Evolutionary conservation across 306 rosid species (phyloP).

Genomic region (Vachellia pachyceras): DNA sequence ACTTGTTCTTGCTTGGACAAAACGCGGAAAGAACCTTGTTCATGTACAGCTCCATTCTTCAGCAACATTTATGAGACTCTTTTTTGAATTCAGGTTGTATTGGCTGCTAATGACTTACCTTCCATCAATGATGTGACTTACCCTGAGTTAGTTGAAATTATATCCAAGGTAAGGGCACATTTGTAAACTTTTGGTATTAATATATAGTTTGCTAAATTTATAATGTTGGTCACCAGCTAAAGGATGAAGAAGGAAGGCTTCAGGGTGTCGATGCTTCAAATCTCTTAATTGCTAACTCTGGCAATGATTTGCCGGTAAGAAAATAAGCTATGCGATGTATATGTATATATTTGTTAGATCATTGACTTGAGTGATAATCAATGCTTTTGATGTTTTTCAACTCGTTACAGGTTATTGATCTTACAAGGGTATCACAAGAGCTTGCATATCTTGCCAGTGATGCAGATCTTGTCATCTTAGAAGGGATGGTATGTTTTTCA

Average conservation of each 20-base stretch:
- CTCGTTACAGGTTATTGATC: constrained; percentile 77
- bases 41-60: constrained; percentile 21
- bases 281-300: constrained; percentile 80
- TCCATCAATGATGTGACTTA: constrained; percentile 89
- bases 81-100: constrained; percentile 66
- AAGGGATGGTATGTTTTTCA: constrained; percentile 87
- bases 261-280: constrained; percentile 77
- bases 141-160: constrained; percentile 73
- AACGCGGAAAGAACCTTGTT: background rate
- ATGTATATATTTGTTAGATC: background rate
- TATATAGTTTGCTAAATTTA: constrained; percentile 35
- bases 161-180: constrained; percentile 65
- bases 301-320: constrained; percentile 94
- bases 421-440: constrained; percentile 74
- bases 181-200: constrained; percentile 2
- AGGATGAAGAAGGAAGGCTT: constrained; percentile 70
- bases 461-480: constrained; percentile 82
- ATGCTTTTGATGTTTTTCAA: constrained; percentile 28
- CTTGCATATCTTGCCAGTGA: constrained; percentile 72
- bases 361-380: constrained; percentile 16
- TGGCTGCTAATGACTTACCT: constrained; percentile 96
- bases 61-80: constrained; percentile 32
- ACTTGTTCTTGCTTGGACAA: background rate
- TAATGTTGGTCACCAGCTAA: constrained; percentile 61
- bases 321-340: background rate